These are phyloP conservation scores for Plasmodium gaboni DNA, from an alignment of 169 alveolate genomes.

Conservation along the genomic window DNA sequence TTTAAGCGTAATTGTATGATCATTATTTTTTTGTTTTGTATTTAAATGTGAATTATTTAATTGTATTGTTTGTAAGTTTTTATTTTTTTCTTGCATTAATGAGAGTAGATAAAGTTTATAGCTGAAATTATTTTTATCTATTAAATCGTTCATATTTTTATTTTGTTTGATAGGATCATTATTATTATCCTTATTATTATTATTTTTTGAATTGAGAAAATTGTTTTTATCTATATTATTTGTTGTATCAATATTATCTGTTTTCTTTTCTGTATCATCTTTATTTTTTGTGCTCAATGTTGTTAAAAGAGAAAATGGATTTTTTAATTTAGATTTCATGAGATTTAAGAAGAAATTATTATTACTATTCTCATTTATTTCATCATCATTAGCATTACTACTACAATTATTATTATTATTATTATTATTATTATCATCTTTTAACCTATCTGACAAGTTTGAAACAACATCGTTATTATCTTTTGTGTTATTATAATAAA, in stretches of 20 bases:
- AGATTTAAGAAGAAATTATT: slow-evolving; percentile 17
- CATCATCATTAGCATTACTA: background rate
- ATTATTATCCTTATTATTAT: too few relatives aligned
- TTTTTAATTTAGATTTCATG: slow-evolving; percentile 40
- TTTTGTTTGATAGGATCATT: background rate
- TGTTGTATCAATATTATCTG: background rate
- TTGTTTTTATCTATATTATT: too few relatives aligned
- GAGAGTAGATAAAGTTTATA: slow-evolving; percentile 30
- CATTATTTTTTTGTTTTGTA: background rate
- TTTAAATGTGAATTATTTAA: too few relatives aligned
- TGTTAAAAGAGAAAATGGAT: slow-evolving; percentile 12
- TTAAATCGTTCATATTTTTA: background rate
- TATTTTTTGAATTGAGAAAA: too few relatives aligned
- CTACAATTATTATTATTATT: background rate
- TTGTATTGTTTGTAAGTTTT: background rate
- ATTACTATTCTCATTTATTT: slow-evolving; percentile 3
- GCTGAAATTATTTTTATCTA: background rate
- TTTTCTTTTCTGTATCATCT: background rate
- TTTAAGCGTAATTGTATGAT: background rate
- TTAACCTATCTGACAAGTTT: background rate
- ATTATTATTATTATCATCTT: background rate
- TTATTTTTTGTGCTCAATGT: background rate
- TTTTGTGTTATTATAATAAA: background rate
- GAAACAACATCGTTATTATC: background rate
- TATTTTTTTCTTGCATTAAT: slow-evolving; percentile 4